Conservation (phyloP, 1,284 basidiomycete genomes). For the Schizopora paradoxa region DNA sequence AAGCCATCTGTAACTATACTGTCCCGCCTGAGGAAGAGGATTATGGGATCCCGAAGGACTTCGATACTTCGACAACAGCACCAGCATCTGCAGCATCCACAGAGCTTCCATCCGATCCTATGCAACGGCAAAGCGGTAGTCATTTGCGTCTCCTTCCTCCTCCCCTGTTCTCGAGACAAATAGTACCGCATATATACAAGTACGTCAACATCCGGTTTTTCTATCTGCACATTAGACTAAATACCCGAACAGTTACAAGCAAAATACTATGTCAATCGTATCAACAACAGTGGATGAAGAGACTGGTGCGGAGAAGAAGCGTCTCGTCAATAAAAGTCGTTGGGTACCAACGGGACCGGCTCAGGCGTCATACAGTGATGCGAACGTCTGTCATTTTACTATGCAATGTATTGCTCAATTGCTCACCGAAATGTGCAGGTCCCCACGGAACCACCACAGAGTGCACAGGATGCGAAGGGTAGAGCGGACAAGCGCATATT, state of each 20-base stretch:
- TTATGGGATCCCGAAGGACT: constrained; percentile 38
- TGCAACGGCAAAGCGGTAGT: constrained; percentile 31
- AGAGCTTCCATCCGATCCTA: constrained; percentile 5
- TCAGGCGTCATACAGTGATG: constrained; percentile 63
- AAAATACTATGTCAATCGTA: constrained; percentile 66
- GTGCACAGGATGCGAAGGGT: not conserved
- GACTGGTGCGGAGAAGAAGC: constrained; percentile 75
- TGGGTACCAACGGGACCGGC: constrained; percentile 76
- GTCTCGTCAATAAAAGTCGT: constrained; percentile 72
- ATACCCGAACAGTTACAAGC: constrained; percentile 54
- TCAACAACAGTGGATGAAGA: constrained; percentile 61
- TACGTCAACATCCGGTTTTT: constrained; percentile 28
- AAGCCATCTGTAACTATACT: constrained; percentile 61
- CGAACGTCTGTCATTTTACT: constrained; percentile 36
- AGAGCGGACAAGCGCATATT: constrained; percentile 6
- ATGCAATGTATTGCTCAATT: constrained; percentile 7
- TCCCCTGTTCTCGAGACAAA: constrained; percentile 77
- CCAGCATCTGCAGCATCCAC: constrained; percentile 17
- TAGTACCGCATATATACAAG: constrained; percentile 76
- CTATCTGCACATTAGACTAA: not conserved
- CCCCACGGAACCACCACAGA: constrained; percentile 6
- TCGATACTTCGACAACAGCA: constrained; percentile 7
- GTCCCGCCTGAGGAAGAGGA: constrained; percentile 66
- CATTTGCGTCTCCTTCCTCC: constrained; percentile 75
- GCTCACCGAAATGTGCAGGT: not conserved